A percentile compares a stretch with the other conserved stretches of the same genome.
These are phyloP conservation scores for Cryptococcus sp. DNA, from an alignment of 1,284 basidiomycete species.

Conservation along the genomic window DNA sequence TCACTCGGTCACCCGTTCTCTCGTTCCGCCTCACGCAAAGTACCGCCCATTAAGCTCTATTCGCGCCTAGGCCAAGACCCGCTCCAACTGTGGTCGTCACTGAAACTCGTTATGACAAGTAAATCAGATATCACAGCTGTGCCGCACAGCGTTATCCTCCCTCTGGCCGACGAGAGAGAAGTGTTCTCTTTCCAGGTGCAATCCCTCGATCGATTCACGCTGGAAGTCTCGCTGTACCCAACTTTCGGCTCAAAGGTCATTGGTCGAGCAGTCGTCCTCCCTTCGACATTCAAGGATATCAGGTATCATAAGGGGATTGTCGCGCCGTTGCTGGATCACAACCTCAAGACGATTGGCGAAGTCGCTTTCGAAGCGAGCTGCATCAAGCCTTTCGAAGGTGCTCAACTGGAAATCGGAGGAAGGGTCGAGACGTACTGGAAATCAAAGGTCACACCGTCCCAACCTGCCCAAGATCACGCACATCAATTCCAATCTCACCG, in stretches of 20 bases:
- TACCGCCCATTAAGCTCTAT: conserved; percentile 59
- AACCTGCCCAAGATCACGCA: conserved; percentile 53
- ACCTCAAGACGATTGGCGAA: conserved; percentile 93
- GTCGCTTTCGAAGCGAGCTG: conserved; percentile 87
- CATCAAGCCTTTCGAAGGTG: conserved; percentile 86
- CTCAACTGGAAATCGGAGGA: conserved; percentile 93
- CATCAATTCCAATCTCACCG: conserved; percentile 52
- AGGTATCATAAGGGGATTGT: conserved; percentile 62
- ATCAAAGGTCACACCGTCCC: conserved; percentile 68
- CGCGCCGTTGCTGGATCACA: conserved; percentile 86
- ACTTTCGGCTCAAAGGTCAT: conserved; percentile 99
- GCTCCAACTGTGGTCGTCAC: conserved; percentile 62
- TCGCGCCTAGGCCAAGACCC: conserved; percentile 52
- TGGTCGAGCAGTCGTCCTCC: conserved; percentile 85
- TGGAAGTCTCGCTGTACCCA: conserved; percentile 95
- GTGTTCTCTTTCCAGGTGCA: conserved; percentile 87
- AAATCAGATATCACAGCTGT: conserved; percentile 77
- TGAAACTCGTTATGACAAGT: conserved; percentile 91
- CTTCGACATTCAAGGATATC: conserved; percentile 68
- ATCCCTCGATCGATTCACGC: conserved; percentile 69
- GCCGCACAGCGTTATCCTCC: conserved; percentile 84
- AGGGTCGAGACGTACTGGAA: conserved; percentile 97
- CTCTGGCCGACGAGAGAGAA: conserved; percentile 76
- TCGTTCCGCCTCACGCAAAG: conserved; percentile 34
- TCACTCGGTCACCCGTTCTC: conserved; percentile 71